Base-by-base conservation (phyloP, 169 alveolate species). In the Plasmodium billcollinsi region DNA sequence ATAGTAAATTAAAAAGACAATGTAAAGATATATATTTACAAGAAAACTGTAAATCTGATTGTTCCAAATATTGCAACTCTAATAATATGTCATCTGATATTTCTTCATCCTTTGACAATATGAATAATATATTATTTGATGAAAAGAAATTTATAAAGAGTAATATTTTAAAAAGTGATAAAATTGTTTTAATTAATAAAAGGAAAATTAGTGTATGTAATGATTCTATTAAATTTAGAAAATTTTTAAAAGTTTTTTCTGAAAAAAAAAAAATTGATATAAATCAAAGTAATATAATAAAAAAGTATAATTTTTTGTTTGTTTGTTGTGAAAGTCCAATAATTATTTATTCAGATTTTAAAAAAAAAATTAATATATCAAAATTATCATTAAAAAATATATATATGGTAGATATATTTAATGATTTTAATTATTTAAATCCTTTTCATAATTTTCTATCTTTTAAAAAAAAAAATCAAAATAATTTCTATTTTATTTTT, bases 341-440 rank as follows among this genome's bases (percentile, higher is more conserved):
- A 12, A 85, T 85, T 20, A 71, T 85, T 6, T 85, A 71, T 59
- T 85, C 92, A 2, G 52, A 72, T 26, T 9, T 85, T 29, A 85
- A 72, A 73, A 85, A 85, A 58, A 85, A 85, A 71, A 12, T 85
- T 1, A 58, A 61, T 50, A 3, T 71, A 29, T 85, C 92, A 4
- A 85, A 85, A 61, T 45, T 85, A 12, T 85, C 92, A n/a, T 56
- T 71, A 14, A 85, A 73, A 52, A 85, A 85, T 85, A 59, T 85
- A 49, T 73, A 56, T 65, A 52, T 65, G 5, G 92, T 85, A 0
- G 92, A 85, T 3, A 33, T 85, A 24, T 85, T 85, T 66, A 85
- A 73, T 63, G 92, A 85, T 20, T 85, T 85, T 49, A 50, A 85
- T 71, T 85, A 85, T 71, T 21, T 85, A 7, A 85, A 85, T 39